phyloP scores from a whole-genome alignment of 176 grass and related monocot genomes.

The Phoenix roebelenii region DNA sequence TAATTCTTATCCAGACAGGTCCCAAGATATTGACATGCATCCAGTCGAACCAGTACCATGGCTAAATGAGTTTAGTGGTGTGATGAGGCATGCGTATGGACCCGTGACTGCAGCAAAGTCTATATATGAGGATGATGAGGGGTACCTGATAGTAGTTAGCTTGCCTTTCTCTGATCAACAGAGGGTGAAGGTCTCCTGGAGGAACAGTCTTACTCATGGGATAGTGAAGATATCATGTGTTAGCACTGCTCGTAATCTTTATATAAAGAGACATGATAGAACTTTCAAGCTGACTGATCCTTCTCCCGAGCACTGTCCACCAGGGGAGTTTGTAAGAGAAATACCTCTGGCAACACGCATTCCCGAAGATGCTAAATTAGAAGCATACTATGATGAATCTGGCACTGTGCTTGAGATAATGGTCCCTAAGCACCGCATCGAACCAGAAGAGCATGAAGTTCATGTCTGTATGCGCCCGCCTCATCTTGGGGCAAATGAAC shows the following conservation, averaged over 20 bases:
- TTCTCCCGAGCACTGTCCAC: conserved; percentile 85
- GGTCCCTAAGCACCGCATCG: conserved; percentile 70
- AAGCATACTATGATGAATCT: conserved; percentile 78
- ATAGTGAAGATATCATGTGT: conserved; percentile 69
- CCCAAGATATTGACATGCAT: conserved; percentile 48
- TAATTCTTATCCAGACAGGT: conserved; percentile 61
- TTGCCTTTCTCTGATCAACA: conserved; percentile 76
- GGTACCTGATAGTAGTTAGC: conserved; percentile 89
- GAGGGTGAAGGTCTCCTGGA: conserved; percentile 90
- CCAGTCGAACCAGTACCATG: conserved; percentile 45
- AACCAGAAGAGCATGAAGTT: conserved; percentile 96
- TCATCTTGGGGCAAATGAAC: conserved; percentile 54
- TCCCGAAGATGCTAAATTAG: conserved; percentile 75
- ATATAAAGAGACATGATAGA: conserved; percentile 73
- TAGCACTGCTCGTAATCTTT: conserved; percentile 54
- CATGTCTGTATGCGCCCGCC: conserved; percentile 73
- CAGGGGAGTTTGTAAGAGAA: conserved; percentile 85
- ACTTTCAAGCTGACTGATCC: conserved; percentile 72
- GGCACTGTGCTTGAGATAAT: conserved; percentile 78
- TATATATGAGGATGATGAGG: conserved; percentile 80
- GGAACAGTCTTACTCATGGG: conserved; percentile 70
- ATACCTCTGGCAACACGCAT: conserved; percentile 68
- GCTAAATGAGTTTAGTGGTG: conserved; percentile 73
- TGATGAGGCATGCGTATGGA: conserved; percentile 71
- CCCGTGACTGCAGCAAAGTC: conserved; percentile 85